Evolutionary conservation across 257 asterid species (phyloP).

Genomic region (Solanum virginianum): DNA sequence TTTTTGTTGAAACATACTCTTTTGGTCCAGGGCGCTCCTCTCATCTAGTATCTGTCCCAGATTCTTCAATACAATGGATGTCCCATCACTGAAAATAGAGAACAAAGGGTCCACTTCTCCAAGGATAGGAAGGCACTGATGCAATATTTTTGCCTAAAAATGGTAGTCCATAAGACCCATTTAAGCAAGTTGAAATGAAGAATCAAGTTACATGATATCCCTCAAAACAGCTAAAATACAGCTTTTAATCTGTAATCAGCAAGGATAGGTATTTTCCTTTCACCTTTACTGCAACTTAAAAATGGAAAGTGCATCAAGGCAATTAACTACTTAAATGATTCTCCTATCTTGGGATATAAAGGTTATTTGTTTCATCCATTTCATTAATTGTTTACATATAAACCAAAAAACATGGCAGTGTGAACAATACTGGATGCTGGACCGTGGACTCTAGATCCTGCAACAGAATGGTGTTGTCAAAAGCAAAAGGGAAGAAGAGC

Average conservation of each 20-base stretch:
- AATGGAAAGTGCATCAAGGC: neutral
- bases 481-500: neutral
- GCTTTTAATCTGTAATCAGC: neutral
- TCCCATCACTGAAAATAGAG: neutral
- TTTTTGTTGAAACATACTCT: neutral
- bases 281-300: neutral
- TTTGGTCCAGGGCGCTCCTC: neutral
- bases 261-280: neutral
- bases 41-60: neutral
- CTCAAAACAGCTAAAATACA: neutral
- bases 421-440: neutral
- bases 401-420: neutral
- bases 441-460: neutral
- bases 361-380: neutral
- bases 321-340: neutral
- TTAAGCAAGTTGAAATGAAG: neutral
- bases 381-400: neutral
- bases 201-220: neutral
- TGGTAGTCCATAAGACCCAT: neutral
- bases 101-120: neutral
- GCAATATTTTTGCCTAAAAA: neutral
- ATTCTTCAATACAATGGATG: neutral
- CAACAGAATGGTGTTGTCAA: neutral
- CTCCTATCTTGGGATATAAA: neutral
- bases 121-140: neutral